These are phyloP conservation scores for Atkinsonella texensis DNA, from an alignment of 2,329 filamentous ascomycete genomes.

Conservation along the genomic window DNA sequence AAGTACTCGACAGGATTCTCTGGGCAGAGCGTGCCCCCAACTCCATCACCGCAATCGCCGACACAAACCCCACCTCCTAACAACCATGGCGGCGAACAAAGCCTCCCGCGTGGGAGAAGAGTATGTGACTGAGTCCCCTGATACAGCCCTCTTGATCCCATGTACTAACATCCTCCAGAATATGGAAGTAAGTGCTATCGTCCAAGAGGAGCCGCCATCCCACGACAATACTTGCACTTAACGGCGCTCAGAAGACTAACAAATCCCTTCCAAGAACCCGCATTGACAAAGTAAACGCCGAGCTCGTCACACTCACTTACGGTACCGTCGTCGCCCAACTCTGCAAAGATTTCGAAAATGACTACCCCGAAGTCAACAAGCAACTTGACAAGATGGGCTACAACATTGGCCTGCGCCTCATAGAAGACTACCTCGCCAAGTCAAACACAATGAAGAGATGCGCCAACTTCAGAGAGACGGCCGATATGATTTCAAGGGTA, in stretches of 20 bases:
- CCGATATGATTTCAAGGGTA: slow-evolving; percentile 92
- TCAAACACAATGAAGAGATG: slow-evolving; percentile 82
- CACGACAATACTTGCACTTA: not conserved
- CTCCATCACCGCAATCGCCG: not conserved
- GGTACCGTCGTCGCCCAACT: slow-evolving; percentile 94
- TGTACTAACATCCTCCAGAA: slow-evolving; percentile 41
- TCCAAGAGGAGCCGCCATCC: not conserved
- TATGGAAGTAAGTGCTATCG: slow-evolving; percentile 69
- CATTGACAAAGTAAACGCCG: slow-evolving; percentile 95
- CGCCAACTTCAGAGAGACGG: slow-evolving; percentile 86
- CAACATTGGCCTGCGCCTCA: slow-evolving; percentile 89
- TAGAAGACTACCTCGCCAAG: slow-evolving; percentile 96
- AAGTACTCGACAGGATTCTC: no score
- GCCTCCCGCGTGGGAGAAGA: slow-evolving; percentile 50
- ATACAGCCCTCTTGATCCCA: not conserved
- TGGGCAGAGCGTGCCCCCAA: not conserved
- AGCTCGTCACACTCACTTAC: slow-evolving; percentile 94
- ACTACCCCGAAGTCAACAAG: slow-evolving; percentile 93
- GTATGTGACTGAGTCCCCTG: slow-evolving; percentile 31
- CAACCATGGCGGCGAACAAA: slow-evolving; percentile 45
- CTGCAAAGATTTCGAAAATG: slow-evolving; percentile 89
- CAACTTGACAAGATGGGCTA: slow-evolving; percentile 99
- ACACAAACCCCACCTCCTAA: not conserved
- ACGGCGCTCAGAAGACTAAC: slow-evolving; percentile 15
- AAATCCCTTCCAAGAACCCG: slow-evolving; percentile 53